Percentiles rank a stretch among this genome's conserved stretches.
Evolutionary conservation across 2,329 filamentous ascomycete species (phyloP).

Genomic region (Cyclaneusma minus): DNA sequence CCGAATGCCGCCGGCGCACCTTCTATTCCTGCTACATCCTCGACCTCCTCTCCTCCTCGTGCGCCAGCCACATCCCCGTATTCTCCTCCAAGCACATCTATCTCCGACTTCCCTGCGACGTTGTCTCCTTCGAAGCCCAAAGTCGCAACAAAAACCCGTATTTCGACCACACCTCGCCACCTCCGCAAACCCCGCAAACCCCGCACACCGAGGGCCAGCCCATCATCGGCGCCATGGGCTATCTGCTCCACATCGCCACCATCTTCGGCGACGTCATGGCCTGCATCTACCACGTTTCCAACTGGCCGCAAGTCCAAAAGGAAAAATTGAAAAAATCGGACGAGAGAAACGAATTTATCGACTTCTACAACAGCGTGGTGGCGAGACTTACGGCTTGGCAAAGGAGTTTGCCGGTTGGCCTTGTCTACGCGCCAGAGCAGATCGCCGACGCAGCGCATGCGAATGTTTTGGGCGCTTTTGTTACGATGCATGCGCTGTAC

Average conservation of each 20-base stretch:
- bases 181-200: conserved; percentile 16
- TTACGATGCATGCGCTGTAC: conserved; percentile 53
- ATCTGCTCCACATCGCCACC: conserved; percentile 44
- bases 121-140: conserved; percentile 45
- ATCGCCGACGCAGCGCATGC: conserved; percentile 36
- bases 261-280: conserved; percentile 51
- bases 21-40: conserved; percentile 59
- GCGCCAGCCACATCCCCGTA: conserved; percentile 33
- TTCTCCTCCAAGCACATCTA: conserved; percentile 51
- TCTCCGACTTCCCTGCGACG: conserved; percentile 46
- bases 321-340: conserved; percentile 25
- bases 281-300: conserved; percentile 36
- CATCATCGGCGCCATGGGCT: conserved; percentile 36
- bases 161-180: conserved; percentile 36
- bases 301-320: conserved; percentile 22
- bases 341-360: too few species aligned
- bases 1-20: conserved; percentile 53
- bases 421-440: conserved; percentile 39
- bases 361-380: conserved; percentile 34
- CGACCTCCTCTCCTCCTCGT: conserved; percentile 49
- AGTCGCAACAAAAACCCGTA: conserved; percentile 38
- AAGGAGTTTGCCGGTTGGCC: conserved; percentile 34
- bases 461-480: conserved; percentile 40
- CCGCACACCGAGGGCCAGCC: conserved; percentile 20
- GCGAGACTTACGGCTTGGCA: conserved; percentile 42